Conservation (phyloP, 1,139 yeast species). For the Taphrina populina region DNA sequence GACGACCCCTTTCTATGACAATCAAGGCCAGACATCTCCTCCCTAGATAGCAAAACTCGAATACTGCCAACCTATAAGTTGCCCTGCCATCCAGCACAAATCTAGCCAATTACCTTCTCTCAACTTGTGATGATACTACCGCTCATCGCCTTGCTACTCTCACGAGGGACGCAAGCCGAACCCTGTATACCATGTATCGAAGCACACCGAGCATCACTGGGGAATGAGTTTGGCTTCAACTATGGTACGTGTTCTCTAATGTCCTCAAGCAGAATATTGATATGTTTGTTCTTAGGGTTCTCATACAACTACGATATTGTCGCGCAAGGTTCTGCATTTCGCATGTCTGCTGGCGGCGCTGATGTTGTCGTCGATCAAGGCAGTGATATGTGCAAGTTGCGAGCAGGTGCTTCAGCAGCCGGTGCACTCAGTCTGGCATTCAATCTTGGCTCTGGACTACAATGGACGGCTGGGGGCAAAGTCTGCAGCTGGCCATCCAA, state of each 20-base stretch:
- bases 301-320: constrained; percentile 12
- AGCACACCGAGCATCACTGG: constrained; percentile 9
- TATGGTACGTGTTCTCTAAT: background rate
- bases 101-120: too few species aligned
- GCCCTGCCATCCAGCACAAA: too few species aligned
- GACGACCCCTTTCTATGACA: too few species aligned
- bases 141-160: too few species aligned
- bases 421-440: constrained; percentile 1
- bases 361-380: constrained; percentile 5
- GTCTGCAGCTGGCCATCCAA: constrained; percentile 2
- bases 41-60: too few species aligned
- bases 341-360: background rate
- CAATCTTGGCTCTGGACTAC: constrained; percentile 9
- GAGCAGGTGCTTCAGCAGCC: background rate
- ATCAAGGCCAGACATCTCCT: too few species aligned
- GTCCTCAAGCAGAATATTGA: background rate
- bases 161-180: too few species aligned
- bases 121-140: too few species aligned
- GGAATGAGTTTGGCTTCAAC: constrained; percentile 1
- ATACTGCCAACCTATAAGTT: too few species aligned
- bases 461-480: constrained; percentile 11
- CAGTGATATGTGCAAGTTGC: background rate
- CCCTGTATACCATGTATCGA: constrained; percentile 7
- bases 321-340: constrained; percentile 6
- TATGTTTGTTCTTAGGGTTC: background rate